Evolutionary conservation across 2,329 filamentous ascomycete genomes (phyloP).

Genomic region (Trichophyton benhamiae): DNA sequence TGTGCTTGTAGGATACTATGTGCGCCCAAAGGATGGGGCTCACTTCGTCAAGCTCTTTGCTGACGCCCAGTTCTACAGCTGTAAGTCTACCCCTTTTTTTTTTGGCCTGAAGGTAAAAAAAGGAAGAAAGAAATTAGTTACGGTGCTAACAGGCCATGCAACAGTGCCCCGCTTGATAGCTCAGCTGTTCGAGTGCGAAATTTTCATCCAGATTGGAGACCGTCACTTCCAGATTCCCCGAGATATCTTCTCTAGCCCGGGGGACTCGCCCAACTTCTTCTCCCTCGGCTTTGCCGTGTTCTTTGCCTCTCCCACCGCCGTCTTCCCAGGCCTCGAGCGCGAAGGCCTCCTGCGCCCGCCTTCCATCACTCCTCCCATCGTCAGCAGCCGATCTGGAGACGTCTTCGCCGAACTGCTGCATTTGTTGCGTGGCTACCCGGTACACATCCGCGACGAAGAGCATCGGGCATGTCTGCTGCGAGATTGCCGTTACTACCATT

Average conservation of each 20-base stretch:
- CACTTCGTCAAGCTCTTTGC: constrained; percentile 90
- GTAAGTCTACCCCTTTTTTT: constrained; percentile 38
- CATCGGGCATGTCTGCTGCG: constrained; percentile 68
- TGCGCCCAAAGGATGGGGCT: constrained; percentile 64
- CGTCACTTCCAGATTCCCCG: constrained; percentile 81
- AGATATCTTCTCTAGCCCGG: constrained; percentile 71
- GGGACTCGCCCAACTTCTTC: constrained; percentile 94
- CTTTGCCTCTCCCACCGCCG: constrained; percentile 65
- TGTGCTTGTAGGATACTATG: constrained; percentile 56
- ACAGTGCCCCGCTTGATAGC: constrained; percentile 76
- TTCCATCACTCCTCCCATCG: constrained; percentile 67
- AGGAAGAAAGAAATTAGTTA: neutral
- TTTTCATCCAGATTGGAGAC: constrained; percentile 83
- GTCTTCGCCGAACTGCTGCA: constrained; percentile 73
- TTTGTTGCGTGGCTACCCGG: constrained; percentile 68
- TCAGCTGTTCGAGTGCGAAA: constrained; percentile 80
- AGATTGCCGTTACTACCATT: constrained; percentile 85
- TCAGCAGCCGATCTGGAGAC: constrained; percentile 70
- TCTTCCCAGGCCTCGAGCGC: constrained; percentile 75
- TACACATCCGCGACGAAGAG: constrained; percentile 60
- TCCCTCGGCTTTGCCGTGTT: constrained; percentile 79
- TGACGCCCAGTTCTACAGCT: constrained; percentile 86
- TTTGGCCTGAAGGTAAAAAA: neutral
- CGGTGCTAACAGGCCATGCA: neutral
- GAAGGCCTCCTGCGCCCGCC: constrained; percentile 72